Conservation (phyloP, 495 filamentous ascomycete species). For the Xylaria nigripes region DNA sequence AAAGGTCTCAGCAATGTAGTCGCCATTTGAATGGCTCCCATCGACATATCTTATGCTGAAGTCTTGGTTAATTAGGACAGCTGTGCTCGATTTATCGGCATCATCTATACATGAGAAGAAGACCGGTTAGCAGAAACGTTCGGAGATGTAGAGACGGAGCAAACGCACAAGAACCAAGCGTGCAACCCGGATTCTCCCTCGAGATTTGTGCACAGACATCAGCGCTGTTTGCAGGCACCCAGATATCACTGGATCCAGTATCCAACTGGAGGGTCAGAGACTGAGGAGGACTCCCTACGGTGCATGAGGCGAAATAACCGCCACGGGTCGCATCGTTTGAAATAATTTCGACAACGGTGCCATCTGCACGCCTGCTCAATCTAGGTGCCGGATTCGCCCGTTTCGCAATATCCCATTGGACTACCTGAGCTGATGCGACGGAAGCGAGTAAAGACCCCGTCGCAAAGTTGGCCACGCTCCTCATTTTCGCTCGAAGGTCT, state of each 20-base stretch:
- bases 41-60: slow-evolving; percentile 91
- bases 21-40: slow-evolving; percentile 62
- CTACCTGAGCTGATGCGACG: slow-evolving; percentile 28
- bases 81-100: slow-evolving; percentile 57
- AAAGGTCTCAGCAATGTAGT: slow-evolving; percentile 76
- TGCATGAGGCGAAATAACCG: slow-evolving; percentile 63
- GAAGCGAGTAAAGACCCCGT: slow-evolving; percentile 27
- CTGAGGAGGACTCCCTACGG: slow-evolving; percentile 63
- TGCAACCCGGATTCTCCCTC: slow-evolving; percentile 28
- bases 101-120: slow-evolving; percentile 44
- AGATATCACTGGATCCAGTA: slow-evolving; percentile 85
- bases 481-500: slow-evolving; percentile 16
- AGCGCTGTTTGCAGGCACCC: slow-evolving; percentile 62
- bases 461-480: slow-evolving; percentile 14
- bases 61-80: slow-evolving; percentile 48
- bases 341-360: slow-evolving; percentile 31
- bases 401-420: slow-evolving; percentile 37
- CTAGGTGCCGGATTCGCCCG: slow-evolving; percentile 12
- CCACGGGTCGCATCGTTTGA: slow-evolving; percentile 36
- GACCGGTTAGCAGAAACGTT: slow-evolving; percentile 20
- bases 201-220: slow-evolving; percentile 42
- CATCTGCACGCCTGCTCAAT: slow-evolving; percentile 25
- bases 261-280: slow-evolving; percentile 62
- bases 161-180: slow-evolving; percentile 40
- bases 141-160: not conserved